These are phyloP conservation scores for Penicillium subrubescens DNA, from an alignment of 495 filamentous ascomycete genomes.

Conservation along the genomic window DNA sequence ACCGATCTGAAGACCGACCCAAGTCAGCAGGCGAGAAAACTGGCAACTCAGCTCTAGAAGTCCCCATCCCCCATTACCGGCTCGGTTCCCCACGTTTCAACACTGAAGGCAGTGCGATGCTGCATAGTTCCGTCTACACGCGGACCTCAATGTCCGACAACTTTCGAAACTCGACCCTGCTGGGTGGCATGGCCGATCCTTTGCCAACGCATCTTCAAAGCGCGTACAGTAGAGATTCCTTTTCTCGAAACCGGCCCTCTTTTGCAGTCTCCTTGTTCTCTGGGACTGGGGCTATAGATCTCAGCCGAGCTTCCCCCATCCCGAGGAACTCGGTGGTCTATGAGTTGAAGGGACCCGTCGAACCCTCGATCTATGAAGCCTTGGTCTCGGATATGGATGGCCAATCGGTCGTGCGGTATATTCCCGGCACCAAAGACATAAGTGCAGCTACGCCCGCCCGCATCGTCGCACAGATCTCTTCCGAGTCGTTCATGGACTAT, in stretches of 20 bases:
- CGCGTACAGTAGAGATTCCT: slow-evolving; percentile 30
- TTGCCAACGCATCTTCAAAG: slow-evolving; percentile 21
- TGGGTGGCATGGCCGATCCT: slow-evolving; percentile 31
- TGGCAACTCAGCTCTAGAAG: slow-evolving; percentile 63
- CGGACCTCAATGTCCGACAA: slow-evolving; percentile 55
- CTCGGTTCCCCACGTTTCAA: slow-evolving; percentile 85
- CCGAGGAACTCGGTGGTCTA: slow-evolving; percentile 46
- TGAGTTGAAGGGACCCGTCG: slow-evolving; percentile 49
- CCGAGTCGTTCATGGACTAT: slow-evolving; percentile 93
- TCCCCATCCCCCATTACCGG: slow-evolving; percentile 84
- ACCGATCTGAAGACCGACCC: slow-evolving; percentile 67
- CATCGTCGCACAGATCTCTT: slow-evolving; percentile 96
- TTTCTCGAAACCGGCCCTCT: slow-evolving; percentile 32
- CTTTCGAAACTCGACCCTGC: slow-evolving; percentile 50
- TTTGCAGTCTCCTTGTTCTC: slow-evolving; percentile 52
- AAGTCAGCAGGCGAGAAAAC: slow-evolving; percentile 65
- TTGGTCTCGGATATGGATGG: slow-evolving; percentile 75
- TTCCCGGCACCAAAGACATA: slow-evolving; percentile 69
- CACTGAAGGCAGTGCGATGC: slow-evolving; percentile 71
- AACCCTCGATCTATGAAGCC: slow-evolving; percentile 71
- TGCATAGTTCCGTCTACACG: slow-evolving; percentile 73
- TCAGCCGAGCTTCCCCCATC: slow-evolving; percentile 31
- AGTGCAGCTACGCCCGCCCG: slow-evolving; percentile 88
- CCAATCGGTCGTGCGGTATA: slow-evolving; percentile 82
- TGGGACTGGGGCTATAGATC: slow-evolving; percentile 44